phyloP scores from a whole-genome alignment of 2,329 filamentous ascomycete species.

The Neonectria punicea region DNA sequence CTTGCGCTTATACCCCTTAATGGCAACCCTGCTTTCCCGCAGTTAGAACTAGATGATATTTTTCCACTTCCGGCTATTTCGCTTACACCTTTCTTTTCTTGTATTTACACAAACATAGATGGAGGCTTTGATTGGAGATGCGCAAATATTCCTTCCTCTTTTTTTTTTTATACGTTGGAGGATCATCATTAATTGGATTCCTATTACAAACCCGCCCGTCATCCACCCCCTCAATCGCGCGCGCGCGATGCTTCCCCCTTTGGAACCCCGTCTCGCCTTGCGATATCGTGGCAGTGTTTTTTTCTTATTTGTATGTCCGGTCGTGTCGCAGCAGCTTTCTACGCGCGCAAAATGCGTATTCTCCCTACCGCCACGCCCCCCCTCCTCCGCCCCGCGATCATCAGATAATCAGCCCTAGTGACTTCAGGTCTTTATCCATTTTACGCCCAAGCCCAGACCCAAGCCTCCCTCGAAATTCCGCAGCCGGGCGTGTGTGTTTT shows the following conservation, averaged over 20 bases:
- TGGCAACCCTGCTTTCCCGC: neutral
- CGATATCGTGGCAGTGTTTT: neutral
- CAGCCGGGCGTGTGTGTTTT: neutral
- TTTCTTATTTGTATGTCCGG: neutral
- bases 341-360: neutral
- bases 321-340: neutral
- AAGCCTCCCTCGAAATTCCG: neutral
- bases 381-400: neutral
- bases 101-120: conserved; percentile 25
- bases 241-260: neutral
- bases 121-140: neutral
- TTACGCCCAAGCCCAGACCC: neutral
- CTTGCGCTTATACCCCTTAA: conserved; percentile 13
- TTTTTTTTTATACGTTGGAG: neutral
- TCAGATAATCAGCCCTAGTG: neutral
- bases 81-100: neutral
- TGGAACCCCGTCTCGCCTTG: neutral
- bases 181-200: neutral
- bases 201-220: too few species aligned
- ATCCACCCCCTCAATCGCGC: neutral
- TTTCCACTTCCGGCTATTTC: neutral
- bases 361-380: neutral
- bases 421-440: neutral
- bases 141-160: neutral
- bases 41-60: neutral